These are phyloP conservation scores for Glycyrrhiza uralensis DNA, from an alignment of 306 rosid genomes.

Conservation along the genomic window DNA sequence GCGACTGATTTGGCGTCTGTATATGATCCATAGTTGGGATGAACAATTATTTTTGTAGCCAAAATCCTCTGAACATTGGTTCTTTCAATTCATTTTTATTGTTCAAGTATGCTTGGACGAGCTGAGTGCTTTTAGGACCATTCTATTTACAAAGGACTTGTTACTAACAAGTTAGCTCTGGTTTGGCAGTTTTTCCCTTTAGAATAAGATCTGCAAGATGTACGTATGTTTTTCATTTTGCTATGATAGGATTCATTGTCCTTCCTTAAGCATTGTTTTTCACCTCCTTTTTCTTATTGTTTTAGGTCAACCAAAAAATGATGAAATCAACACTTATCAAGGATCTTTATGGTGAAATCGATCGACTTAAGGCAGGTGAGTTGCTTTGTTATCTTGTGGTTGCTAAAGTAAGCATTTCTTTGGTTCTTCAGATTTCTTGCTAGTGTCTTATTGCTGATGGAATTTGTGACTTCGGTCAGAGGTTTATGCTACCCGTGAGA, in stretches of 20 bases:
- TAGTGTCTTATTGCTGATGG: not conserved
- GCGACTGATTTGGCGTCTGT: not conserved
- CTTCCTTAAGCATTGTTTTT: not conserved
- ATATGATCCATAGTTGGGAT: not conserved
- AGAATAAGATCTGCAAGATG: not conserved
- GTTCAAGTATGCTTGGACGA: not conserved
- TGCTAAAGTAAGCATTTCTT: not conserved
- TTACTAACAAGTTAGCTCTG: not conserved
- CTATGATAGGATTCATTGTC: not conserved
- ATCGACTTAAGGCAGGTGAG: conserved; percentile 86
- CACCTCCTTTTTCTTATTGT: not conserved
- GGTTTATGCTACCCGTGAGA: conserved; percentile 97
- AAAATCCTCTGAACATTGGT: not conserved
- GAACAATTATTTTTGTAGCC: not conserved
- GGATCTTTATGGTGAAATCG: conserved; percentile 98
- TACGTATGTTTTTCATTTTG: not conserved
- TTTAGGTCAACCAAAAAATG: conserved; percentile 93
- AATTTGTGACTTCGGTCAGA: conserved; percentile 46
- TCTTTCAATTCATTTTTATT: not conserved
- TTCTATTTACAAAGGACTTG: not conserved
- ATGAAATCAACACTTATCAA: conserved; percentile 96
- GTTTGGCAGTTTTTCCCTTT: not conserved
- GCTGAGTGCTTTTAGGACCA: not conserved
- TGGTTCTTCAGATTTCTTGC: not conserved
- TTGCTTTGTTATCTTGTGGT: not conserved